phyloP scores from a whole-genome alignment of 306 rosid species.

The Fragaria ananassa region DNA sequence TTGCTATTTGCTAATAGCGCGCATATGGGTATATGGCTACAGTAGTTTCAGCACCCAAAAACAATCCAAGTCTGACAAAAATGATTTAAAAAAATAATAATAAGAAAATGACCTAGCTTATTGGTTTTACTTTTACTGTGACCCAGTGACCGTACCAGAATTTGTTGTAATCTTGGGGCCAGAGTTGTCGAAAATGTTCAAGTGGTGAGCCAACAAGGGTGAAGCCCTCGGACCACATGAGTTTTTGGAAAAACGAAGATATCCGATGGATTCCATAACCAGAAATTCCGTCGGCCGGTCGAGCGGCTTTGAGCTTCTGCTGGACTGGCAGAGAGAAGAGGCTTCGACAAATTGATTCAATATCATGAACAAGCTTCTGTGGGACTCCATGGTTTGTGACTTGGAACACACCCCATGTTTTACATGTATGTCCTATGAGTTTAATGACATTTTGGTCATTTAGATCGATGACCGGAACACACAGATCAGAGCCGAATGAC shows the following conservation, averaged over 20 bases:
- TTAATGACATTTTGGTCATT: constrained; percentile 52
- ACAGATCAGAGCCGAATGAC: constrained; percentile 1
- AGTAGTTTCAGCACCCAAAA: constrained; percentile 20
- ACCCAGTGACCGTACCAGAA: constrained; percentile 47
- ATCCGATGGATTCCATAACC: constrained; percentile 86
- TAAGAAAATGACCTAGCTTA: not conserved
- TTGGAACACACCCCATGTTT: constrained; percentile 85
- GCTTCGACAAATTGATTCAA: constrained; percentile 34
- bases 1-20: constrained; percentile 36
- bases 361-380: constrained; percentile 36
- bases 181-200: constrained; percentile 68
- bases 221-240: constrained; percentile 97
- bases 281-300: constrained; percentile 59
- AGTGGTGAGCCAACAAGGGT: constrained; percentile 73
- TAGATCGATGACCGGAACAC: constrained; percentile 65
- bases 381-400: constrained; percentile 66
- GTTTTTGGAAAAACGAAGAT: constrained; percentile 87
- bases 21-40: constrained; percentile 29
- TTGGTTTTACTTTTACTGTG: constrained; percentile 16
- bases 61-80: not conserved
- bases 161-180: constrained; percentile 69
- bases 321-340: constrained; percentile 64
- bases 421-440: constrained; percentile 65
- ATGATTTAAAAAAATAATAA: not conserved
- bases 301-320: constrained; percentile 69